Evolutionary conservation across 2,329 filamentous ascomycete genomes (phyloP), one percentile per base, ranked within the genome.

Genomic region (Trichophyton equinum): DNA sequence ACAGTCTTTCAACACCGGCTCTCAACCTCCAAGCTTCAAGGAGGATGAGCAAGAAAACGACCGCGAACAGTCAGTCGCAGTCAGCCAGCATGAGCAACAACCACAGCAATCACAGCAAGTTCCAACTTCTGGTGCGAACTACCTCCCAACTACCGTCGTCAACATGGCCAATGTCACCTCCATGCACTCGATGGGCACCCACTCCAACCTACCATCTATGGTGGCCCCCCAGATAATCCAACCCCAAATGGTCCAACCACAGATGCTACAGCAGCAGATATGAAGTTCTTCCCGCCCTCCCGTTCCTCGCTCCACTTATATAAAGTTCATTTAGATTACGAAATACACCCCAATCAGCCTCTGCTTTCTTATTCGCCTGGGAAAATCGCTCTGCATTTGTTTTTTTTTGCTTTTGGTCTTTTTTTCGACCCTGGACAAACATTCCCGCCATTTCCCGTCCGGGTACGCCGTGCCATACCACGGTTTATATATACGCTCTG

Each of bases 31-130:
- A 49, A 58, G 27, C 59, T 67, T 68, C 15, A 73, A 87, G 44
- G 91, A 92, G 61, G 91, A 95, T 67, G 90, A 95, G 53, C 84
- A 92, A 67, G 88, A 94, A 60, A 89, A 92, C 63, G 90, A 95
- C 66, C 89, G 94, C 67, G 40, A 44, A 82, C 56, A 88, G 86
- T 55, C 49, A 20, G 11, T 56, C 53, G 18, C 42, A 40, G 25
- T 42, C 6, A 22, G 22, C n/a, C 56, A 51, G 6, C 33, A 47
- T 36, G 40, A 55, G 51, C 46, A 38, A 33, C 38, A 44, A 46
- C 46, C 49, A 46, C 27, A 60, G 20, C 51, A 57, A 20, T 36
- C 65, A 2, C 65, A 55, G 4, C 27, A 46, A 33, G 47, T 58
- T 15, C 59, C 57, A 11, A 56, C 51, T 6, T 40, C 58, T 38